Evolutionary conservation across 2,329 filamentous ascomycete genomes (phyloP).

Genomic region (Pestalotiopsis fici): DNA sequence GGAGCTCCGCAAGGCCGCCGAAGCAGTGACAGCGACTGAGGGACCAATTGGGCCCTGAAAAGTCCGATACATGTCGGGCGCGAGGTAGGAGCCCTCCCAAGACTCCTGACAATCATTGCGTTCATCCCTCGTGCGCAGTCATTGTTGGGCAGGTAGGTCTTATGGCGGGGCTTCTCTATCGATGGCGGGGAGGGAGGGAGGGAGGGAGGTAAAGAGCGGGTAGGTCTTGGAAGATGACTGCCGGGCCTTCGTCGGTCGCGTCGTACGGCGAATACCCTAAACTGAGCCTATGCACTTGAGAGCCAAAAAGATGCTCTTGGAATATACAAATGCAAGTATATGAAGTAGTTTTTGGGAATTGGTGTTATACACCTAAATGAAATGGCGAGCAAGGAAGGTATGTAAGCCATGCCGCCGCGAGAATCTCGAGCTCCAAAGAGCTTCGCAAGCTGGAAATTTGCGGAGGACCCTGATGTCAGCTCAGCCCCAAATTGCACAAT

Average conservation of each 20-base stretch:
- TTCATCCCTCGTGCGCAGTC: slow-evolving; percentile 8
- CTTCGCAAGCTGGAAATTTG: background rate
- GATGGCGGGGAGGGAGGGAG: background rate
- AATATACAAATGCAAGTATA: too few relatives aligned
- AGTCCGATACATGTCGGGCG: slow-evolving; percentile 10
- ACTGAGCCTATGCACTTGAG: too few relatives aligned
- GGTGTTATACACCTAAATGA: too few relatives aligned
- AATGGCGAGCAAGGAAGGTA: too few relatives aligned
- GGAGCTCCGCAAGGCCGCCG: background rate
- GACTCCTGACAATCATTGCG: slow-evolving; percentile 12
- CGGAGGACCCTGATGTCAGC: slow-evolving; percentile 2
- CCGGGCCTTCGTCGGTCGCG: too few relatives aligned
- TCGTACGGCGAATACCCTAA: too few relatives aligned
- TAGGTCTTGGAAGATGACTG: background rate
- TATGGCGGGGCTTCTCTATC: background rate
- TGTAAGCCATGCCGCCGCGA: background rate
- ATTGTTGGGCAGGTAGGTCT: background rate
- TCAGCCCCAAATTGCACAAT: slow-evolving; percentile 5
- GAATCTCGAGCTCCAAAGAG: background rate
- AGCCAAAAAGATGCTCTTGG: too few relatives aligned
- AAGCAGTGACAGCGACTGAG: background rate
- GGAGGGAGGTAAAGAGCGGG: background rate
- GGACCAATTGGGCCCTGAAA: background rate
- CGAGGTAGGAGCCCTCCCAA: slow-evolving; percentile 9
- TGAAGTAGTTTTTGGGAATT: too few relatives aligned